Conservation (phyloP, 1,139 yeast genomes). For the Blastobotrys illinoisensis region DNA sequence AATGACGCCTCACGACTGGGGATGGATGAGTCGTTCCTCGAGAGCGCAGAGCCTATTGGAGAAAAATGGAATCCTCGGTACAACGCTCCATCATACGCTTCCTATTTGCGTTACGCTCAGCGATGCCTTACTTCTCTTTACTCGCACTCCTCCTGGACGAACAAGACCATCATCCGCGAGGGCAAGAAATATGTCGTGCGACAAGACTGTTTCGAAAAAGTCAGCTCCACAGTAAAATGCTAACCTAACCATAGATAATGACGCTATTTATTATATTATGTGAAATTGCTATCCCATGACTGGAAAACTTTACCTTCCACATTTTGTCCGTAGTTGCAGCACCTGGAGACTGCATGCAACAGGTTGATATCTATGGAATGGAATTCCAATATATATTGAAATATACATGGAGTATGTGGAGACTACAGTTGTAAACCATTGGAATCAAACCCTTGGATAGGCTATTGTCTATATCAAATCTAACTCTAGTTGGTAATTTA, state of each 20-base stretch:
- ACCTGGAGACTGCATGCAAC: too few relatives aligned
- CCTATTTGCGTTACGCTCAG: conserved; percentile 28
- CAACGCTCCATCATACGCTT: conserved; percentile 19
- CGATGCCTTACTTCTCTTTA: conserved; percentile 30
- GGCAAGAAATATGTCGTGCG: conserved; percentile 25
- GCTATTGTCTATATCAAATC: background rate
- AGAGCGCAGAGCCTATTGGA: conserved; percentile 2
- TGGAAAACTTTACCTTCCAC: too few relatives aligned
- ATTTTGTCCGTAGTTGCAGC: too few relatives aligned
- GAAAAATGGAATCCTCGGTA: conserved; percentile 28
- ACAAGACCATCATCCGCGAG: conserved; percentile 24
- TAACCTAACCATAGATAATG: background rate
- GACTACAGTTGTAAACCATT: too few relatives aligned
- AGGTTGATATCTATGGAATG: too few relatives aligned
- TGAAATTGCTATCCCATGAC: background rate
- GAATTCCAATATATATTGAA: too few relatives aligned
- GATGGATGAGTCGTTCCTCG: conserved; percentile 3
- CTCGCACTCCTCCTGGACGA: conserved; percentile 31
- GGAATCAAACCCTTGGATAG: too few relatives aligned
- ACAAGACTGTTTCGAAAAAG: conserved; percentile 10
- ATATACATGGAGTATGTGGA: too few relatives aligned
- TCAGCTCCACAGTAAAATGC: conserved; percentile 1
- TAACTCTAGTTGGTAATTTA: background rate
- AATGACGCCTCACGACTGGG: conserved; percentile 8
- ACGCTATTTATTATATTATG: conserved; percentile 1